A percentile compares a stretch with the other conserved stretches of the same genome.
These are phyloP conservation scores for Fraxinus velutina DNA, from an alignment of 305 asterid species.

Conservation along the genomic window DNA sequence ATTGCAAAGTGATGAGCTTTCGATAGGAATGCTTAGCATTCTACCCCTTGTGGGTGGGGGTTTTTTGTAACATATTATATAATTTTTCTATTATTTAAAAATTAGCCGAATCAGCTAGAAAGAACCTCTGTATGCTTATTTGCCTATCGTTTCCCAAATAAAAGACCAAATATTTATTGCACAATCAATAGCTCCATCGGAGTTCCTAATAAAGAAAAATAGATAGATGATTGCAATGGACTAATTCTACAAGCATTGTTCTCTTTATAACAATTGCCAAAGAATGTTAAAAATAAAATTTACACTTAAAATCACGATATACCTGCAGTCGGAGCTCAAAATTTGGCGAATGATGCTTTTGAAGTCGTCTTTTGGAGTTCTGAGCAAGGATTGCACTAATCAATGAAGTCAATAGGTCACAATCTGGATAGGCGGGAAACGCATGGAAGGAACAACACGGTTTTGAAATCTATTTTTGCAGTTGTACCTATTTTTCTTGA, in stretches of 20 bases:
- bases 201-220: neutral
- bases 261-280: neutral
- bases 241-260: neutral
- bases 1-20: constrained; percentile 35
- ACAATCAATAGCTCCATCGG: neutral
- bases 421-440: neutral
- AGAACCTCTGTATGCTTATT: neutral
- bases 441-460: neutral
- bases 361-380: neutral
- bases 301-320: neutral
- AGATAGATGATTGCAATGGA: neutral
- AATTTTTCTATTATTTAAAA: constrained; percentile 11
- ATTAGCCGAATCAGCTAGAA: neutral
- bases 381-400: neutral
- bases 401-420: neutral
- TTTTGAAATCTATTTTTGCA: neutral
- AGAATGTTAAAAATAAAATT: neutral
- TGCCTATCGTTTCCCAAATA: neutral
- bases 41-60: constrained; percentile 29
- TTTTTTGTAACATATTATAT: constrained; percentile 28
- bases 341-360: neutral
- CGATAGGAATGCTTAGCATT: constrained; percentile 28
- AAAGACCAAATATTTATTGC: neutral
- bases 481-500: neutral
- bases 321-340: neutral